Evolutionary conservation across 164 flowering plant genomes (phyloP), one percentile per base, ranked within the genome.

Genomic region (Tinospora cordifolia): DNA sequence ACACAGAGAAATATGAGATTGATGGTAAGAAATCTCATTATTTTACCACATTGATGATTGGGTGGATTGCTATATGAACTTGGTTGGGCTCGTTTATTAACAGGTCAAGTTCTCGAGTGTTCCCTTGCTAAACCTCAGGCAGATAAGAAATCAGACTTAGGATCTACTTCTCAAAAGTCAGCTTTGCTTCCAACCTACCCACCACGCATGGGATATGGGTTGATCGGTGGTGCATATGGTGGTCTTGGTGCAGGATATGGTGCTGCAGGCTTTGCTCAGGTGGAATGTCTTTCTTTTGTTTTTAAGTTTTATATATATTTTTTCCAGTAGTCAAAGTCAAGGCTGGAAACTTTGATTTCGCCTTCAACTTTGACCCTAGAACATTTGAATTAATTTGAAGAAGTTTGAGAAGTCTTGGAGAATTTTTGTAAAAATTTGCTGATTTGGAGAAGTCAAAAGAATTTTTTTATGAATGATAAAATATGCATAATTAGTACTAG

Each of bases 51-150:
- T 66, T 41, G 19, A 26, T 10, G 38, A 49, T 17, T 11, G 13
- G 54, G 6, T 58, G 68, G 47, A 38, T 27, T 60, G 36, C 46
- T 36, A 15, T 22, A 49, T 65, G 22, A 57, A 17, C 59, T 64
- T 69, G 51, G 24, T 49, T 70, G 40, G 62, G 13, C 51, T 71
- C 72, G 11, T 73, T 71, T 21, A 17, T 27, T 69, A 39, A 26
- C 76, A 93, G 98, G 98, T 65, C 90, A 87, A 83, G 84, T 83
- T 68, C 78, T 92, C 63, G 94, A 92, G 70, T 90, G 93, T 76
- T 90, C 96, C 58, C 90, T 92, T 63, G 98, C 98, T 64, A 92
- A 89, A 81, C 94, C 98, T 19, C 98, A 85, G 69, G 81, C 86
- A 25, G 96, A 90, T 36, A 87, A 81, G 77, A 90, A 82, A 76